Conservation (phyloP, 2,329 filamentous ascomycete genomes). For the Ophiostoma perfectum region DNA sequence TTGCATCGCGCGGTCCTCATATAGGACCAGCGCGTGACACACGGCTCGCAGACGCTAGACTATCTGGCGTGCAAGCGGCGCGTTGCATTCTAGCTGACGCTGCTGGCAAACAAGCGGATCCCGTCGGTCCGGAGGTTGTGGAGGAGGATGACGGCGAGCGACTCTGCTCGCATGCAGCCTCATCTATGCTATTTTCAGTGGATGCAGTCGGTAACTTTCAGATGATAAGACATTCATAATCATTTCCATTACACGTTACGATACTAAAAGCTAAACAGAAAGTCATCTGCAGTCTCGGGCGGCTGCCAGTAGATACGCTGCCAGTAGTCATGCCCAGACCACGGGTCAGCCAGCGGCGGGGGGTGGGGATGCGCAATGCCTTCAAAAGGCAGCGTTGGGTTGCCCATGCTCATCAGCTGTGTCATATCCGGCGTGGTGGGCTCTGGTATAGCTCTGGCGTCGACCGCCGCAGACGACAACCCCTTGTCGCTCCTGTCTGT, state of each 20-base stretch:
- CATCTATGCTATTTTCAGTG: not conserved
- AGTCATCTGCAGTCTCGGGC: conserved; percentile 17
- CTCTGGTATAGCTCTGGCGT: not conserved
- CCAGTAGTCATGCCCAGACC: conserved; percentile 5
- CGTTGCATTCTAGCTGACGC: not conserved
- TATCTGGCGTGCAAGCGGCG: not conserved
- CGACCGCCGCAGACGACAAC: not conserved
- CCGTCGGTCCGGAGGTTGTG: not conserved
- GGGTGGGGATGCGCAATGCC: not conserved
- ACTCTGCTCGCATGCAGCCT: not conserved
- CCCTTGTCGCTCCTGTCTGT: not conserved
- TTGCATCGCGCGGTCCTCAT: conserved; percentile 56
- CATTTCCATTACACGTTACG: not conserved
- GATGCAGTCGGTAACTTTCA: not conserved
- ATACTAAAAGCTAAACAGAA: conserved; percentile 1
- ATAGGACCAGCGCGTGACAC: not conserved
- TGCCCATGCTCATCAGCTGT: not conserved
- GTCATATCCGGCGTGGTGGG: not conserved
- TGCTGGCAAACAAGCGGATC: not conserved
- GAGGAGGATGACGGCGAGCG: not conserved
- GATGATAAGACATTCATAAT: not conserved
- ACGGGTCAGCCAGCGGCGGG: conserved; percentile 5
- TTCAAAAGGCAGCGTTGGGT: not conserved
- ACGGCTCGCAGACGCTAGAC: not conserved
- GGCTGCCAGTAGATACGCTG: conserved; percentile 21